Conservation (phyloP, 371 early-diverging fungal species). For the Mucor irregularis region DNA sequence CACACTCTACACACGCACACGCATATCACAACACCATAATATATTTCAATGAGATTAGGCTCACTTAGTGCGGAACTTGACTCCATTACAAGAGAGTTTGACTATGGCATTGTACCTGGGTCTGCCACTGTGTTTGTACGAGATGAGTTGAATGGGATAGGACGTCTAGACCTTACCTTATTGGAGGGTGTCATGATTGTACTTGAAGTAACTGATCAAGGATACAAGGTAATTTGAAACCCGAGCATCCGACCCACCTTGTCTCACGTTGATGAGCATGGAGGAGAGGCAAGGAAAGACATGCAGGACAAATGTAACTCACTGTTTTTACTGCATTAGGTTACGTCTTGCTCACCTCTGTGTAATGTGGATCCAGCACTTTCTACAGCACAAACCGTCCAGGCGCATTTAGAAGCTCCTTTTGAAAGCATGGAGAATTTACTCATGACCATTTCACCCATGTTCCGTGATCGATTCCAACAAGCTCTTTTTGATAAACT, state of each 20-base stretch:
- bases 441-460: slow-evolving; percentile 40
- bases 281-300: not conserved
- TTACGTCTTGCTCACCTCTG: slow-evolving; percentile 35
- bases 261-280: too few species aligned
- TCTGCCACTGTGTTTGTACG: slow-evolving; percentile 46
- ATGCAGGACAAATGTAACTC: not conserved
- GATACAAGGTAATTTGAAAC: slow-evolving; percentile 32
- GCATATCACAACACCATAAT: too few species aligned
- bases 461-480: slow-evolving; percentile 41
- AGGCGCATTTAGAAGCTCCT: slow-evolving; percentile 22
- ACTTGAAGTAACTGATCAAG: slow-evolving; percentile 35
- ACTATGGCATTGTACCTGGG: slow-evolving; percentile 52
- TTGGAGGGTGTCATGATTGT: slow-evolving; percentile 44
- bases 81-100: slow-evolving; percentile 30
- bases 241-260: too few species aligned
- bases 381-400: slow-evolving; percentile 24
- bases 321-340: slow-evolving; percentile 11
- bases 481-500: slow-evolving; percentile 31
- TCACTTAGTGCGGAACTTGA: slow-evolving; percentile 18
- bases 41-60: slow-evolving; percentile 8
- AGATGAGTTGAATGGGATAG: slow-evolving; percentile 32
- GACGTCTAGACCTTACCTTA: slow-evolving; percentile 40
- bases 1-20: too few species aligned
- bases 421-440: slow-evolving; percentile 47
- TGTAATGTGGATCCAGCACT: slow-evolving; percentile 18